These are phyloP conservation scores for Stenogyne calaminthoides DNA, from an alignment of 305 asterid genomes.

Conservation along the genomic window DNA sequence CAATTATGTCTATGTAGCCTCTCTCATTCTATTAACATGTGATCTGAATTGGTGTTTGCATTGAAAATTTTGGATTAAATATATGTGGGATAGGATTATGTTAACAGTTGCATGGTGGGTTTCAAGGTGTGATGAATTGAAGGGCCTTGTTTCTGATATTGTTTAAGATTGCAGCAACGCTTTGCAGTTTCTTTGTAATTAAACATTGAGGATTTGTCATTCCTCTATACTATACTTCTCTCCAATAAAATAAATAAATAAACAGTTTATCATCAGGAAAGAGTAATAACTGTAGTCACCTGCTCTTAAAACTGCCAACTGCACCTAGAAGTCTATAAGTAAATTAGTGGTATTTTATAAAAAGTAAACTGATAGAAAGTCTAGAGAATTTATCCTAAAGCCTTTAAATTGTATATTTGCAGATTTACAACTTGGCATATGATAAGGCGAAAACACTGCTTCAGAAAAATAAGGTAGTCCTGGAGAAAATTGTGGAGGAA, in stretches of 20 bases:
- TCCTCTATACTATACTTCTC: background rate
- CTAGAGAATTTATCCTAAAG: background rate
- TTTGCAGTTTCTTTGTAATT: background rate
- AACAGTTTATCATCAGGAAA: background rate
- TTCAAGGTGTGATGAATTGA: too few species aligned
- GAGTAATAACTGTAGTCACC: conserved; percentile 13
- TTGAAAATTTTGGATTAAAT: background rate
- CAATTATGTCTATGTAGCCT: background rate
- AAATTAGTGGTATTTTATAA: too few species aligned
- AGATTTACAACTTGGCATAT: conserved; percentile 81
- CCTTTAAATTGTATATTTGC: conserved; percentile 39
- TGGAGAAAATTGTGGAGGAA: conserved; percentile 89
- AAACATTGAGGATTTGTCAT: background rate
- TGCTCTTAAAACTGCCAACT: too few species aligned
- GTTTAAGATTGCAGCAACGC: background rate
- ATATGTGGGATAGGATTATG: too few species aligned
- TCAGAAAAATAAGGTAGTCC: conserved; percentile 60
- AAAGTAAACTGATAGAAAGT: background rate
- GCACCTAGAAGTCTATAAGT: conserved; percentile 11
- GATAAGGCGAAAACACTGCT: conserved; percentile 78
- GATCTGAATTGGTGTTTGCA: background rate
- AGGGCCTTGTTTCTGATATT: background rate
- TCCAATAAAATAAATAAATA: background rate
- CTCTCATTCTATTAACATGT: conserved; percentile 12
- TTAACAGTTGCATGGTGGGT: too few species aligned